Conservation (phyloP, 257 asterid genomes). For the Handroanthus guayacan region DNA sequence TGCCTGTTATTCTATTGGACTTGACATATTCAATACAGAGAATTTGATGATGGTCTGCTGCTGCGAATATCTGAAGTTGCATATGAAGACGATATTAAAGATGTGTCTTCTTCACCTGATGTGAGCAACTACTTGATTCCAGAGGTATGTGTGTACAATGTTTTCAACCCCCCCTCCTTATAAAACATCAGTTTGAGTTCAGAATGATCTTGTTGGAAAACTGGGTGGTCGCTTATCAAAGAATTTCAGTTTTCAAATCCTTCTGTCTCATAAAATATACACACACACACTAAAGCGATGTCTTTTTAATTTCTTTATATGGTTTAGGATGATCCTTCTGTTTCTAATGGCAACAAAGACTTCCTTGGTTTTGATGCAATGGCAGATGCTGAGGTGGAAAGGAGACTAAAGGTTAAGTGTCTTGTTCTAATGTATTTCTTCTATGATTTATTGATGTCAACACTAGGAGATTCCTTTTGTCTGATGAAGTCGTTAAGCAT, state of each 20-base stretch:
- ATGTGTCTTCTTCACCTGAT: conserved; percentile 76
- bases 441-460: conserved; percentile 24
- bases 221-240: neutral
- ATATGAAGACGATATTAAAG: conserved; percentile 73
- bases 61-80: conserved; percentile 79
- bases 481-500: conserved; percentile 5
- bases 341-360: conserved; percentile 76
- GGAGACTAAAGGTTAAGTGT: conserved; percentile 80
- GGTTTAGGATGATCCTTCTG: conserved; percentile 80
- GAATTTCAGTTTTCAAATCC: conserved; percentile 23
- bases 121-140: conserved; percentile 85
- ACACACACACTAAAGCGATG: neutral
- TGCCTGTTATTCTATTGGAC: conserved; percentile 34
- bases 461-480: conserved; percentile 18
- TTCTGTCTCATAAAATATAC: conserved; percentile 14
- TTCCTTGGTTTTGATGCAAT: conserved; percentile 81
- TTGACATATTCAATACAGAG: conserved; percentile 61
- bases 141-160: conserved; percentile 61
- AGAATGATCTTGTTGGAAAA: conserved; percentile 3
- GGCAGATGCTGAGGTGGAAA: conserved; percentile 88
- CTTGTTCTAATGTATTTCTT: conserved; percentile 34
- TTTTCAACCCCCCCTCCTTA: no score
- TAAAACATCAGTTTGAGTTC: conserved; percentile 7
- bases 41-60: conserved; percentile 86
- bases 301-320: conserved; percentile 36